Conservation (phyloP, 129 eudicot species). For the Helianthus tuberosus region DNA sequence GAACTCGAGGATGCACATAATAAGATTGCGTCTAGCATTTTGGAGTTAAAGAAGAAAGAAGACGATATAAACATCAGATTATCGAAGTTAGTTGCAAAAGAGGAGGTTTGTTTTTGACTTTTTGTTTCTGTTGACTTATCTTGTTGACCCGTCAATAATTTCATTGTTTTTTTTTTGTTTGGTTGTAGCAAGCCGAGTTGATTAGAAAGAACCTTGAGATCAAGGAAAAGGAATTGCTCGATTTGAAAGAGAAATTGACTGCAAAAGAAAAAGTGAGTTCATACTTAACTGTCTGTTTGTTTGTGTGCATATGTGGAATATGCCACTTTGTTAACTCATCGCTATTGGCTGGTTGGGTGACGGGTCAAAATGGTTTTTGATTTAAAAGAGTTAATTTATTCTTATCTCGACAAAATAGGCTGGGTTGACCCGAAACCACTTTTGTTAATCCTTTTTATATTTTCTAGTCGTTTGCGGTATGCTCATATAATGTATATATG, state of each 20-base stretch:
- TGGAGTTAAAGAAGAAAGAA: constrained; percentile 54
- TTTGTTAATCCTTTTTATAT: background rate
- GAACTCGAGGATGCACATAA: constrained; percentile 51
- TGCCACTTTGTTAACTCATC: background rate
- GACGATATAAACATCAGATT: constrained; percentile 54
- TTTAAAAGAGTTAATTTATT: background rate
- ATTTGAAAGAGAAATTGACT: constrained; percentile 57
- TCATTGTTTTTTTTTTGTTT: background rate
- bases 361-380: background rate
- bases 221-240: constrained; percentile 64
- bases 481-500: too few species aligned
- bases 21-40: constrained; percentile 46
- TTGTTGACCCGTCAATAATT: background rate
- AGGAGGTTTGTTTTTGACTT: constrained; percentile 60
- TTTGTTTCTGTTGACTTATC: constrained; percentile 1
- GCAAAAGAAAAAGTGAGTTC: constrained; percentile 78
- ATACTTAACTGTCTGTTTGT: background rate
- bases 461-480: too few species aligned
- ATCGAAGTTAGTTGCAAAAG: constrained; percentile 43
- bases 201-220: constrained; percentile 48
- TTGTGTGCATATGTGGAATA: background rate
- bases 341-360: background rate
- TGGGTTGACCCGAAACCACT: background rate
- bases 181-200: constrained; percentile 64
- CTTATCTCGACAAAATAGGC: background rate